These are phyloP conservation scores for Rubia balearica DNA, from an alignment of 305 asterid species.

Conservation along the genomic window DNA sequence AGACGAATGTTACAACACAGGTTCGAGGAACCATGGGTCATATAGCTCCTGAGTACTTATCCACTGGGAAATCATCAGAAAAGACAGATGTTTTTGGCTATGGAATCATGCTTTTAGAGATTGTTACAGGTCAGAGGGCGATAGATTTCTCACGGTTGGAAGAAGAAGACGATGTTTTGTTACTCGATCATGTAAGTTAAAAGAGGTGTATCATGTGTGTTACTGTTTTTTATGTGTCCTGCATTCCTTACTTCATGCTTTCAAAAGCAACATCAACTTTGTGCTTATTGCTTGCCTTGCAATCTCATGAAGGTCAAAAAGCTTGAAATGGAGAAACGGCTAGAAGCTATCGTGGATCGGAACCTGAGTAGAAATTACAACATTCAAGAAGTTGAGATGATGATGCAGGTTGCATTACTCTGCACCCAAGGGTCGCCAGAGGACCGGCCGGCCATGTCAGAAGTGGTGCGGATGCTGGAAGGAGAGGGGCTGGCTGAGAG, in stretches of 20 bases:
- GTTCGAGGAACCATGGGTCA: slow-evolving; percentile 97
- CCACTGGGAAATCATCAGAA: slow-evolving; percentile 84
- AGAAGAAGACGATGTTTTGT: slow-evolving; percentile 84
- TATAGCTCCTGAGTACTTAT: slow-evolving; percentile 84
- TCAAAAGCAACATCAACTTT: neutral
- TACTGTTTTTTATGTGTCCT: neutral
- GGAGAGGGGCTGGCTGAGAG: slow-evolving; percentile 92
- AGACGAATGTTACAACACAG: slow-evolving; percentile 84
- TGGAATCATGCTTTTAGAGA: slow-evolving; percentile 81
- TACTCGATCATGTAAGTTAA: slow-evolving; percentile 78
- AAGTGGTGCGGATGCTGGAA: slow-evolving; percentile 84
- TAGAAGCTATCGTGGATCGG: slow-evolving; percentile 63
- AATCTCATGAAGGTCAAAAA: slow-evolving; percentile 52
- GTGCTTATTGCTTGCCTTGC: neutral
- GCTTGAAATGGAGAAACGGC: slow-evolving; percentile 62
- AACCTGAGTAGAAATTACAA: slow-evolving; percentile 45
- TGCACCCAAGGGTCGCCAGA: slow-evolving; percentile 81
- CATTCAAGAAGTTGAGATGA: slow-evolving; percentile 78
- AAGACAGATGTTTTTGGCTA: slow-evolving; percentile 81
- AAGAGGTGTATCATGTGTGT: neutral
- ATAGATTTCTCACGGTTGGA: slow-evolving; percentile 89
- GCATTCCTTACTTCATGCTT: neutral
- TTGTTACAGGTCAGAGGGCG: slow-evolving; percentile 87
- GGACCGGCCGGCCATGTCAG: slow-evolving; percentile 93
- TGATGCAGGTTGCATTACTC: slow-evolving; percentile 83